Base-by-base conservation (phyloP, 345 rosid genomes). In the Hypericum androsaemum region DNA sequence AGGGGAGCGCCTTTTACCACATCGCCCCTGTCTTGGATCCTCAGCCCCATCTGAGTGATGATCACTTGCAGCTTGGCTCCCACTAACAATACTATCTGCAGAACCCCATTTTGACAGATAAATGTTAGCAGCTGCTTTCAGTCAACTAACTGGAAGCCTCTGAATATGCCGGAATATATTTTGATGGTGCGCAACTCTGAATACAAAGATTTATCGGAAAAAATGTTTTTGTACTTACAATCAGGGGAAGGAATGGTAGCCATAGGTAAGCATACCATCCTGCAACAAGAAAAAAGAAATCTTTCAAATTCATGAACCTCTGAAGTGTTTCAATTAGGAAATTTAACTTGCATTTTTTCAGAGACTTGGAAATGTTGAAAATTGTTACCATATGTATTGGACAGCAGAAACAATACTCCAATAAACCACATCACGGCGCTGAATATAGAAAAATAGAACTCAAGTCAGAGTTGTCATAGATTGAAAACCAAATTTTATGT, bases 1-100 rank as follows among this genome's bases (percentile, higher is more conserved):
- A 92, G 72, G 0, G 97, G 98, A 14, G 90, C 82, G 50, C 98
- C 98, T 73, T 70, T 78, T 48, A 92, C 90, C 53, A 92, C 98
- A 46, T 73, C 80, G 36, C 97, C 98, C 73, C 79, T 81, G 0
- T 83, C 88, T 73, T 77, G 88, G 71, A 88, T 77, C 56, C 79
- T 74, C 28, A 92, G 66, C 10, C 90, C 98, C 75, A 92, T 51
- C 66, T 77, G 74, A 4, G 97, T 85, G 63, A 92, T 88, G 61
- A 85, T 78, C 71, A 92, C 71, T 74, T 85, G 88, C 13, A 92
- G 77, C 74, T 92, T 85, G 42, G 95, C 38, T 56, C 98, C 98
- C 5, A 85, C 66, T 68, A 80, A 13, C 52, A 92, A 59, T n/a
- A 81, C 76, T 51, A 79, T 60, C 98, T 92, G 78, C 69, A 73